Conservation (phyloP, 306 rosid species). For the Gastrolobium bilobum region DNA sequence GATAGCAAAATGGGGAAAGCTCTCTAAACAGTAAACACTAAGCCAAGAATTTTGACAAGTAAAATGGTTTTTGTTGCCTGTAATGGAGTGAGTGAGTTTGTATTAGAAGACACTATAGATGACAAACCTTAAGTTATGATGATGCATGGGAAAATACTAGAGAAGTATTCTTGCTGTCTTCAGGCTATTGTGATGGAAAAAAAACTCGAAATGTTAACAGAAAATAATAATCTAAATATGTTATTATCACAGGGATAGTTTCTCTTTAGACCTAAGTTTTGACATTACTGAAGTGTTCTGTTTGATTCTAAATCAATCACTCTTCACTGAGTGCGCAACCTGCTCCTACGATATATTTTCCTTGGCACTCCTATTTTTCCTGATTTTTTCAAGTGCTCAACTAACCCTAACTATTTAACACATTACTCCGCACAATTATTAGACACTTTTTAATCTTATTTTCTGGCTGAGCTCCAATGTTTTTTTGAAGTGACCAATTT, state of each 20-base stretch:
- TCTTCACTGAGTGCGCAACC: not conserved
- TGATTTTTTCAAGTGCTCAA: not conserved
- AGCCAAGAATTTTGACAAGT: not conserved
- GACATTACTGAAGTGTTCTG: not conserved
- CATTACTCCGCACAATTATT: not conserved
- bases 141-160: not conserved
- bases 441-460: not conserved
- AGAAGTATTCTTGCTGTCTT: slow-evolving; percentile 2
- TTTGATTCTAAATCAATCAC: not conserved
- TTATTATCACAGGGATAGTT: not conserved
- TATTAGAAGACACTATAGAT: not conserved
- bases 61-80: not conserved
- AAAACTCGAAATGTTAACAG: not conserved
- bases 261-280: not conserved
- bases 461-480: not conserved
- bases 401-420: not conserved
- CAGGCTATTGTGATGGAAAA: not conserved
- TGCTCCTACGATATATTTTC: not conserved
- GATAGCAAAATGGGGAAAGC: not conserved
- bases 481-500: not conserved
- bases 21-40: too few species aligned
- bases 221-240: not conserved
- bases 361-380: not conserved
- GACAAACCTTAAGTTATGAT: slow-evolving; percentile 1
- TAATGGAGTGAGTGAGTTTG: slow-evolving; percentile 1